These are phyloP conservation scores for Arctostaphylos glauca DNA, from an alignment of 148 eudicot species.

Conservation along the genomic window DNA sequence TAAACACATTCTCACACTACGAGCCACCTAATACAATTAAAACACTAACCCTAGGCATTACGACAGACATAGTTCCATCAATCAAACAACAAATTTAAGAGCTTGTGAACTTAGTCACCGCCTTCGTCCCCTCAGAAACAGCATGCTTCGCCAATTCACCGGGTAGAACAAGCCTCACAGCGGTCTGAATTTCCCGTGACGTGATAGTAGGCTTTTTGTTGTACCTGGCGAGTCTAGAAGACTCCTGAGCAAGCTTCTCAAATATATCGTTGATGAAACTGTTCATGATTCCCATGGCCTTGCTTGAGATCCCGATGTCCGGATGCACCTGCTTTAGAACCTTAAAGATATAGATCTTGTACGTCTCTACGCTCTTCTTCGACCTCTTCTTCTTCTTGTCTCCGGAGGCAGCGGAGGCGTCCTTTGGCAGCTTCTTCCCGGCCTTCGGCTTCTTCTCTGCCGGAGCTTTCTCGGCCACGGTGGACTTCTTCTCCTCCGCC, in stretches of 20 bases:
- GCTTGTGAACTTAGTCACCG: constrained; percentile 29
- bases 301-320: constrained; percentile 46
- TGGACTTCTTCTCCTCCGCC: constrained; percentile 24
- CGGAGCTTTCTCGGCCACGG: constrained; percentile 29
- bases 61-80: too few relatives aligned
- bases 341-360: constrained; percentile 52
- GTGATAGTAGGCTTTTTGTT: constrained; percentile 48
- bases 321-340: constrained; percentile 50
- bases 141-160: constrained; percentile 34
- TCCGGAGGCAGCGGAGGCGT: constrained; percentile 23
- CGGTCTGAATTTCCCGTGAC: constrained; percentile 45
- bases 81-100: constrained; percentile 3
- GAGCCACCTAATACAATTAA: not conserved
- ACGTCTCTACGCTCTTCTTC: constrained; percentile 43
- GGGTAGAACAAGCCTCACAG: constrained; percentile 34
- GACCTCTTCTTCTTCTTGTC: constrained; percentile 40
- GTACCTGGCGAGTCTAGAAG: constrained; percentile 36
- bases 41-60: constrained; percentile 11
- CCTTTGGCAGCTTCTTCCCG: constrained; percentile 33
- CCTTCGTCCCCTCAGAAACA: constrained; percentile 29
- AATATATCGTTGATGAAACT: constrained; percentile 45
- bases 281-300: constrained; percentile 55
- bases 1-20: not conserved
- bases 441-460: constrained; percentile 41
- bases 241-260: constrained; percentile 46